Conservation (phyloP, 371 early-diverging fungal genomes). For the Mucor saturninus region DNA sequence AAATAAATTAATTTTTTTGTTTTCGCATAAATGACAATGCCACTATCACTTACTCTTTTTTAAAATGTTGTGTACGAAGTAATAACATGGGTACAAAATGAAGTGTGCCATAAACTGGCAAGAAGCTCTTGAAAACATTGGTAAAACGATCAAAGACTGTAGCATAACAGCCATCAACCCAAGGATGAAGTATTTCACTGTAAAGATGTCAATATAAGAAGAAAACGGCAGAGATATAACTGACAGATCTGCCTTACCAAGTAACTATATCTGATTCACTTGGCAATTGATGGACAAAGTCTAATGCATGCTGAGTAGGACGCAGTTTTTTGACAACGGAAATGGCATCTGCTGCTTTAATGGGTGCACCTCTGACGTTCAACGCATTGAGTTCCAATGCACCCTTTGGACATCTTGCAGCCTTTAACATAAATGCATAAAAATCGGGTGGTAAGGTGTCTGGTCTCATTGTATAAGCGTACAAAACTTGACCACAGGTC, state of each 20-base stretch:
- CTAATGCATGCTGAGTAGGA: slow-evolving; percentile 53
- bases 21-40: neutral
- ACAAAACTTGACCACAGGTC: slow-evolving; percentile 64
- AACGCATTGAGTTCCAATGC: slow-evolving; percentile 56
- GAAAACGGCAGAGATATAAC: neutral
- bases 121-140: slow-evolving; percentile 59
- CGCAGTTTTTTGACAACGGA: slow-evolving; percentile 42
- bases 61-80: slow-evolving; percentile 58
- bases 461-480: slow-evolving; percentile 72
- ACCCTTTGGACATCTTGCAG: slow-evolving; percentile 65
- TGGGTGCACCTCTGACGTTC: slow-evolving; percentile 53
- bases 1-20: neutral
- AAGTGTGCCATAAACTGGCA: slow-evolving; percentile 75
- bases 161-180: slow-evolving; percentile 57
- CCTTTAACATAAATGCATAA: slow-evolving; percentile 67
- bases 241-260: slow-evolving; percentile 27
- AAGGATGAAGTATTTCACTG: slow-evolving; percentile 68
- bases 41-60: slow-evolving; percentile 53
- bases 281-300: slow-evolving; percentile 35
- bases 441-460: slow-evolving; percentile 70
- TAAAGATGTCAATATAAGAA: slow-evolving; percentile 6
- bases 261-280: slow-evolving; percentile 36
- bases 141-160: slow-evolving; percentile 54
- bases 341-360: slow-evolving; percentile 49
- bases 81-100: slow-evolving; percentile 74